Conservation (phyloP, 2,329 filamentous ascomycete genomes). For the Pestalotiopsis sp. region DNA sequence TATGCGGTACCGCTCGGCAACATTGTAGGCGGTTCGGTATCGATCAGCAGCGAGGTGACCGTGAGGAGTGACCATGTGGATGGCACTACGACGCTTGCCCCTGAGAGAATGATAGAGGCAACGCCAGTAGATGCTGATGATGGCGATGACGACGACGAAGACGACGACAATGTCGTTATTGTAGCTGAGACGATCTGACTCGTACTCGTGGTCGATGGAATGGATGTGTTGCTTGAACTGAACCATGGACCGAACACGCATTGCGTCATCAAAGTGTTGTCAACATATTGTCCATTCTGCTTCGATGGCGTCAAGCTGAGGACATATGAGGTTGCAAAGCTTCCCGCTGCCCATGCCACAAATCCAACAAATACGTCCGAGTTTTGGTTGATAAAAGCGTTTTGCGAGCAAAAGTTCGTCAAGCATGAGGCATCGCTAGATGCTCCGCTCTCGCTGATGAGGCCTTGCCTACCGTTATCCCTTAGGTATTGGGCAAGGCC, state of each 20-base stretch:
- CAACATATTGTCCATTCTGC: constrained; percentile 30
- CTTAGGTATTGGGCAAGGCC: constrained; percentile 49
- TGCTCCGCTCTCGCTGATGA: constrained; percentile 56
- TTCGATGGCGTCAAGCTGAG: constrained; percentile 43
- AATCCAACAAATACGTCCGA: constrained; percentile 49
- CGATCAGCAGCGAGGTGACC: constrained; percentile 18
- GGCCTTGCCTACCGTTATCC: constrained; percentile 46
- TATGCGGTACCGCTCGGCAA: not conserved
- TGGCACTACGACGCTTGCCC: not conserved
- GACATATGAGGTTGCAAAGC: constrained; percentile 42
- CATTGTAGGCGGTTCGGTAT: constrained; percentile 15
- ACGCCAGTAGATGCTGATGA: not conserved
- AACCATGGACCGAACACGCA: constrained; percentile 42
- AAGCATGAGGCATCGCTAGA: constrained; percentile 44
- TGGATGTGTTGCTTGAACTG: constrained; percentile 17
- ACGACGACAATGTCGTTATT: not conserved
- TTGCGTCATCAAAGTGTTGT: constrained; percentile 44
- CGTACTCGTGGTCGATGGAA: not conserved
- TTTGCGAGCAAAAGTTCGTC: constrained; percentile 46
- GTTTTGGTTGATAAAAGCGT: constrained; percentile 46
- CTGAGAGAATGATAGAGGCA: not conserved
- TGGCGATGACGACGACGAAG: constrained; percentile 9
- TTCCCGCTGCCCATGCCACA: constrained; percentile 48
- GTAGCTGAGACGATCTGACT: not conserved
- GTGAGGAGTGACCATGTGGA: not conserved